Percentiles rank a stretch among this genome's conserved stretches.
Conservation (phyloP, 495 filamentous ascomycete species). For the Xylaria bambusicola region DNA sequence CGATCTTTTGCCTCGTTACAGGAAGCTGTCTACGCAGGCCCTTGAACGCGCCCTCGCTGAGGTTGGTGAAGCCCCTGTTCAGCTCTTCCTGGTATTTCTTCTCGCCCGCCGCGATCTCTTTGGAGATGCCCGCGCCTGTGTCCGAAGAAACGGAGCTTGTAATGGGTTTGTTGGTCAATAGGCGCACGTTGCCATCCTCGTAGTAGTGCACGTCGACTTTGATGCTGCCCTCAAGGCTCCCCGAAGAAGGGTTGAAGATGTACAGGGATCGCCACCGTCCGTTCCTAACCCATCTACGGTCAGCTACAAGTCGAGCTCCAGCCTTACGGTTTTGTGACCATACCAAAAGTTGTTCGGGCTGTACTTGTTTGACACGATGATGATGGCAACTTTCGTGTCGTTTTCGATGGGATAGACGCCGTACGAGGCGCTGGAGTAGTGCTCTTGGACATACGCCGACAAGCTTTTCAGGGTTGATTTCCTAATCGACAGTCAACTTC, state of each 20-base stretch:
- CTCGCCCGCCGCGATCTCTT: slow-evolving; percentile 75
- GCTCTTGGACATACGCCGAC: slow-evolving; percentile 76
- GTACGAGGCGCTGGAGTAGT: slow-evolving; percentile 80
- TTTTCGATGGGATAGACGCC: slow-evolving; percentile 79
- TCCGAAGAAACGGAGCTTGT: slow-evolving; percentile 57
- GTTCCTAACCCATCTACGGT: slow-evolving; percentile 60
- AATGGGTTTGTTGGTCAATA: slow-evolving; percentile 80
- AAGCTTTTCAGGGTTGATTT: slow-evolving; percentile 81
- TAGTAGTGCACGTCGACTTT: slow-evolving; percentile 98
- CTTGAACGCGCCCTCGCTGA: slow-evolving; percentile 96
- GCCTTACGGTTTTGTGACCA: background rate
- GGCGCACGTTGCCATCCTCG: slow-evolving; percentile 96
- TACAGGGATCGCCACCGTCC: slow-evolving; percentile 93
- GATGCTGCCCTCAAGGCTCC: slow-evolving; percentile 64
- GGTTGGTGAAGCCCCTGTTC: slow-evolving; percentile 80
- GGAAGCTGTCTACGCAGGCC: slow-evolving; percentile 87
- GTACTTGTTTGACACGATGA: slow-evolving; percentile 94
- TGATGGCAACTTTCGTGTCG: slow-evolving; percentile 73
- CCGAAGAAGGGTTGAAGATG: slow-evolving; percentile 67
- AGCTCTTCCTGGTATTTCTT: slow-evolving; percentile 95
- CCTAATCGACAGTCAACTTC: slow-evolving; percentile 41
- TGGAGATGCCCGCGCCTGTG: slow-evolving; percentile 67
- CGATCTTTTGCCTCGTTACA: slow-evolving; percentile 96
- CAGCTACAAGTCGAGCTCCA: slow-evolving; percentile 9
- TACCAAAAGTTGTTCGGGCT: slow-evolving; percentile 97